Evolutionary conservation across 352 stramenopile genomes (phyloP).

Genomic region (Pythium insidiosum): DNA sequence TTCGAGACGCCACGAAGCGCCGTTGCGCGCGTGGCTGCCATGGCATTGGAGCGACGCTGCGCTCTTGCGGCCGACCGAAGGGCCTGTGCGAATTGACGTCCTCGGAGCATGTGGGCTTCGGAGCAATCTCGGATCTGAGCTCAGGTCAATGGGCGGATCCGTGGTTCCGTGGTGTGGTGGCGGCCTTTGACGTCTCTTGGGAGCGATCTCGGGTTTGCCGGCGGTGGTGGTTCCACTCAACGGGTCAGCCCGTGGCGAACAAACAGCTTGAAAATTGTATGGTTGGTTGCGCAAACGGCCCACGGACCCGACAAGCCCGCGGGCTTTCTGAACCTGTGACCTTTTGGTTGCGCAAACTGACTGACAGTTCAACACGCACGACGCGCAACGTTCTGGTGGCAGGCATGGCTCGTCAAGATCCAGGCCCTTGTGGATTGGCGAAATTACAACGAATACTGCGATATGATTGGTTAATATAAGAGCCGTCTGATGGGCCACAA

Average conservation of each 20-base stretch:
- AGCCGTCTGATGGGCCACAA: too few relatives aligned
- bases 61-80: too few relatives aligned
- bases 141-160: background rate
- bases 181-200: too few relatives aligned
- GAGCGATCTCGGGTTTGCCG: too few relatives aligned
- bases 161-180: background rate
- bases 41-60: too few relatives aligned
- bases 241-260: too few relatives aligned
- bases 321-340: background rate
- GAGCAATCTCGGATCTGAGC: too few relatives aligned
- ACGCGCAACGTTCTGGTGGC: conserved; percentile 3
- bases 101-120: conserved; percentile 19
- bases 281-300: background rate
- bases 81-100: conserved; percentile 17
- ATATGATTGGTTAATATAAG: conserved; percentile 7
- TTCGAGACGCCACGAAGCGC: conserved; percentile 12
- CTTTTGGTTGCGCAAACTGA: conserved; percentile 15
- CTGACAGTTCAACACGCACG: too few relatives aligned
- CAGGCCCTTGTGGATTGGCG: conserved; percentile 1
- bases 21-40: background rate
- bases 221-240: too few relatives aligned
- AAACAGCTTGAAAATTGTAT: too few relatives aligned
- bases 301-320: too few relatives aligned
- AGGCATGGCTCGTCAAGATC: conserved; percentile 15
- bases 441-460: background rate